A percentile compares a stretch with the other conserved stretches of the same genome.
phyloP scores from a whole-genome alignment of 2,329 filamentous ascomycete species.

The Metarhizium robertsii region DNA sequence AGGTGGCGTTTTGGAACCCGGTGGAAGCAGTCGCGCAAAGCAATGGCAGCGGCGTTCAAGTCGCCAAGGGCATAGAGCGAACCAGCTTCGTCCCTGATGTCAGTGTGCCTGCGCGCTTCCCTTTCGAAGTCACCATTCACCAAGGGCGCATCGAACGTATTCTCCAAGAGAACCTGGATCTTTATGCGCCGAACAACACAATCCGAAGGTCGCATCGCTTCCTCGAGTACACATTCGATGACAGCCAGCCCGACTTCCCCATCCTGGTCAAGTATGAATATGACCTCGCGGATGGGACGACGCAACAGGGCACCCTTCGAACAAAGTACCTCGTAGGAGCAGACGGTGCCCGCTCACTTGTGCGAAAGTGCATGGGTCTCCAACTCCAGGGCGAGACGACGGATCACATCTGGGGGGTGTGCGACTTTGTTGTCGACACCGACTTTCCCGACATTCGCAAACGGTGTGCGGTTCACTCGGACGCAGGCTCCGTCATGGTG shows the following conservation, averaged over 20 bases:
- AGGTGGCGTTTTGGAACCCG: not conserved
- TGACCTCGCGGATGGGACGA: not conserved
- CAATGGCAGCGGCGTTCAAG: not conserved
- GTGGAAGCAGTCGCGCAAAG: not conserved
- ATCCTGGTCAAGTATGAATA: not conserved
- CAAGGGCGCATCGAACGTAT: not conserved
- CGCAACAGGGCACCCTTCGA: not conserved
- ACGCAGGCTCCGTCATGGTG: slow-evolving; percentile 16
- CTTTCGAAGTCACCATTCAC: not conserved
- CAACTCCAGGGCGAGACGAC: not conserved
- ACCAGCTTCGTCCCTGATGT: not conserved
- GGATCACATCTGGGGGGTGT: not conserved
- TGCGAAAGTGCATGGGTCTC: not conserved
- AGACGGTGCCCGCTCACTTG: not conserved
- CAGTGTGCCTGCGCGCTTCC: not conserved
- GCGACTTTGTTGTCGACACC: not conserved
- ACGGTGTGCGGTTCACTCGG: not conserved
- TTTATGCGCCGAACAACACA: not conserved
- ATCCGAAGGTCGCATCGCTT: not conserved
- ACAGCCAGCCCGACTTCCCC: not conserved
- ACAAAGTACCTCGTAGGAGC: not conserved
- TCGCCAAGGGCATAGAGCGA: not conserved
- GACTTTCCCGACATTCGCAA: slow-evolving; percentile 1
- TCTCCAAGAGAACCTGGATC: not conserved
- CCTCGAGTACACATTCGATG: not conserved